Evolutionary conservation across 805 yeast species (phyloP).

Genomic region (Tetrapisispora taiwanensis): DNA sequence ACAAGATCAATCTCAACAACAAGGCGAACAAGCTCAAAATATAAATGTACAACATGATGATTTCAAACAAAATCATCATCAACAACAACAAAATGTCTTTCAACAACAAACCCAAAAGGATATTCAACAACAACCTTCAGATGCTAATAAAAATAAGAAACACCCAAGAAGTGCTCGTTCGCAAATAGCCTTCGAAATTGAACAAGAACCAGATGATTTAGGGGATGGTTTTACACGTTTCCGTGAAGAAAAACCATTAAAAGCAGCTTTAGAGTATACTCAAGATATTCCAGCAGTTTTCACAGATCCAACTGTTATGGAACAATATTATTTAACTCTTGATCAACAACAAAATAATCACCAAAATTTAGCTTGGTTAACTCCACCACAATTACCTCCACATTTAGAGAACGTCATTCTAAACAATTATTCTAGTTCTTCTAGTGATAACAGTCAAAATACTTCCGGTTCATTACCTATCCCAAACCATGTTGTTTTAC

Average conservation of each 20-base stretch:
- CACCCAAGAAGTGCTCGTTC: constrained; percentile 35
- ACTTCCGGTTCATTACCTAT: constrained; percentile 83
- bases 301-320: constrained; percentile 80
- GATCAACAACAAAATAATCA: constrained; percentile 56
- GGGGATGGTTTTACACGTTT: constrained; percentile 72
- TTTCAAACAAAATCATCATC: neutral
- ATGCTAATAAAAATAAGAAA: neutral
- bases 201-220: constrained; percentile 49
- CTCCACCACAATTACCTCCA: constrained; percentile 96
- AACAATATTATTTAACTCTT: constrained; percentile 67
- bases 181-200: constrained; percentile 36
- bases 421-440: constrained; percentile 47
- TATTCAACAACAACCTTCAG: neutral
- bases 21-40: neutral
- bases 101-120: constrained; percentile 9
- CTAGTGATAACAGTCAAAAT: constrained; percentile 41
- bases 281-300: constrained; percentile 73
- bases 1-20: neutral
- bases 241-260: constrained; percentile 45
- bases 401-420: constrained; percentile 89
- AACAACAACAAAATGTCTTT: neutral
- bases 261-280: constrained; percentile 35
- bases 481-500: constrained; percentile 89
- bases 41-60: neutral
- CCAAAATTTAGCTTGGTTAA: constrained; percentile 52